Base-by-base conservation (phyloP, 164 flowering plant genomes). In the Taxillus chinensis region DNA sequence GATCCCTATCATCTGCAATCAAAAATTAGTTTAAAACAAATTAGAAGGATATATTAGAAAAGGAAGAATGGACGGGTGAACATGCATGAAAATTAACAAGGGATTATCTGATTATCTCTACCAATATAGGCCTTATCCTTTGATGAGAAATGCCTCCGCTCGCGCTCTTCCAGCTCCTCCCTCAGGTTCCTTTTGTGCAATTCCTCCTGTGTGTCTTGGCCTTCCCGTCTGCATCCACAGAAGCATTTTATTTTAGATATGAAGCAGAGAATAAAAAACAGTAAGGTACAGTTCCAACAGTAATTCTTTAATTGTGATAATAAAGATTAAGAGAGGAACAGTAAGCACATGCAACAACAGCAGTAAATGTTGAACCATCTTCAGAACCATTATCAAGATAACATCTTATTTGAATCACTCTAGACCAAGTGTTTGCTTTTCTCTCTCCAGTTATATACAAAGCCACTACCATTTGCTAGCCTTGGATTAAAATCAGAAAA, bases 181-280 rank as follows among this genome's bases (percentile, higher is more conserved):
- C 90, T 76, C 45, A 93, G 92, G 67, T 89, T 79, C 76, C 92
- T 85, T 83, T 80, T 90, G 72, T 84, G 85, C 73, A 93, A 63
- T 61, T 93, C 98, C 7, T 90, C 96, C 54, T 84, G 84, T 50
- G 98, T 93, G 69, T 90, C 95, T 64, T 93, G 98, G 42, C 98
- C 98, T 27, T 93, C 98, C 75, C 70, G 89, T 65, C 98, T 92
- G 80, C 37, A 10, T 27, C 27, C 27, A 27, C 2, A 2, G 2
- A 27, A 70, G 61, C 3, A n/a, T 8, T 39, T 14, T 52, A 68
- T 37, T 49, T 39, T 61, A 5, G 37, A 68, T 27, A 17, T 15
- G 7, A 57, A 8, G 10, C 39, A 50, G n/a, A 3, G 5, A 54
- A 50, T 58, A 48, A 51, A 7, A 27, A 0, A 27, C 27, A 27